Conservation (phyloP, 75 land plant genomes). For the Sequoia sempervirens region DNA sequence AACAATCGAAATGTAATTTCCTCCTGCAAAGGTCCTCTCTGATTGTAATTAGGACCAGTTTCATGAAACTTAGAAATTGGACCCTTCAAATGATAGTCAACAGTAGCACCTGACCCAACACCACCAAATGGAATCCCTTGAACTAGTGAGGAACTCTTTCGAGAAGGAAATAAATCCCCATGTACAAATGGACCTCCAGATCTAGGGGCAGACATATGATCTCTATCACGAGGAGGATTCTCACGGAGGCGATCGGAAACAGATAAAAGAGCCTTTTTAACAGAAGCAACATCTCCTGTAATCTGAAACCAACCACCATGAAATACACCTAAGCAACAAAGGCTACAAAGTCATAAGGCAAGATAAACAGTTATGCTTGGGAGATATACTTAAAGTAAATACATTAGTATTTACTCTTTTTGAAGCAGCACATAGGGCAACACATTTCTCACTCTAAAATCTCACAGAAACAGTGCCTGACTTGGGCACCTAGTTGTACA, state of each 20-base stretch:
- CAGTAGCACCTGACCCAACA: constrained; percentile 21
- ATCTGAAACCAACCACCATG: constrained; percentile 33
- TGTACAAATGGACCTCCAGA: constrained; percentile 12
- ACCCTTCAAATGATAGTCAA: constrained; percentile 21
- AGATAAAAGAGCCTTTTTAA: constrained; percentile 53
- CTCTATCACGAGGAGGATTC: constrained; percentile 46
- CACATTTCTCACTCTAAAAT: not conserved
- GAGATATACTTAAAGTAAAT: not conserved
- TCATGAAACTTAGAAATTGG: constrained; percentile 27
- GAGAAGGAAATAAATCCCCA: constrained; percentile 11
- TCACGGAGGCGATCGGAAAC: constrained; percentile 60
- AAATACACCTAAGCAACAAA: not conserved
- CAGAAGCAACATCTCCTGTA: constrained; percentile 39
- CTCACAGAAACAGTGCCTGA: not conserved
- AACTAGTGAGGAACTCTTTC: constrained; percentile 17
- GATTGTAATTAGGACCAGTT: constrained; percentile 8
- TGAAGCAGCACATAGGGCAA: not conserved
- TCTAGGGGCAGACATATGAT: constrained; percentile 13
- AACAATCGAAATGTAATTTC: constrained; percentile 54
- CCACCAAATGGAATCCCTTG: constrained; percentile 21
- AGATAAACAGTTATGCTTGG: not conserved
- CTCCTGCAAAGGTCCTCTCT: constrained; percentile 27
- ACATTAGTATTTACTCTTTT: no score
- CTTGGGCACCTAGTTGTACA: not conserved
- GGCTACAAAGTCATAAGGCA: not conserved